Evolutionary conservation across 345 rosid species (phyloP).

Genomic region (Dipteronia sinensis): DNA sequence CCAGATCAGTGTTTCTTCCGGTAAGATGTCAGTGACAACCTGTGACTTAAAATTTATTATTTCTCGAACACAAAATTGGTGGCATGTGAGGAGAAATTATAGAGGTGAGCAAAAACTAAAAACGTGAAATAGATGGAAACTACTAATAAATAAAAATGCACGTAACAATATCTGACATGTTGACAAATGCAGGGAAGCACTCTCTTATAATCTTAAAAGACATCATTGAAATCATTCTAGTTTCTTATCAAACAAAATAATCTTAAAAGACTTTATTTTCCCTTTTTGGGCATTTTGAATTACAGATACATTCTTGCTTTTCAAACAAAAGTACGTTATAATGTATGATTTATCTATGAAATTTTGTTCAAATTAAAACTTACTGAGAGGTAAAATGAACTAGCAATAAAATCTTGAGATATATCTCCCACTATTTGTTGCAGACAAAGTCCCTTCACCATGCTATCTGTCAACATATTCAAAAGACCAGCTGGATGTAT

Average conservation of each 20-base stretch:
- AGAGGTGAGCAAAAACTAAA: constrained; percentile 10
- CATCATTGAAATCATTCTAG: neutral
- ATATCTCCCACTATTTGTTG: constrained; percentile 43
- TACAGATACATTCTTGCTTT: neutral
- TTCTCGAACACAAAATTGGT: constrained; percentile 14
- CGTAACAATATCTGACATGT: neutral
- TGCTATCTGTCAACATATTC: constrained; percentile 40
- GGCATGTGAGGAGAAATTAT: neutral
- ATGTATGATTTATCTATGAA: neutral
- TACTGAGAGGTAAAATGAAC: constrained; percentile 56
- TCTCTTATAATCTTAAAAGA: neutral
- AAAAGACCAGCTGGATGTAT: constrained; percentile 53
- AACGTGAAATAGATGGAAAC: neutral
- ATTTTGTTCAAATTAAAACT: constrained; percentile 26
- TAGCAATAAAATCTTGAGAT: constrained; percentile 45
- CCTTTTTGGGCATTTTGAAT: neutral
- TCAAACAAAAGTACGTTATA: neutral
- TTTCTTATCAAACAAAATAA: too few species aligned
- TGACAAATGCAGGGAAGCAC: constrained; percentile 11
- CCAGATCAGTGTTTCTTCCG: constrained; percentile 69
- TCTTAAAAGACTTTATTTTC: neutral
- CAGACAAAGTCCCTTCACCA: constrained; percentile 53
- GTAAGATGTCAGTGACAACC: constrained; percentile 59
- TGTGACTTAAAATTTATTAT: constrained; percentile 33
- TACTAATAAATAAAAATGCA: constrained; percentile 1